Evolutionary conservation across 768 basidiomycete species (phyloP).

Genomic region (Tulasnella sp.): DNA sequence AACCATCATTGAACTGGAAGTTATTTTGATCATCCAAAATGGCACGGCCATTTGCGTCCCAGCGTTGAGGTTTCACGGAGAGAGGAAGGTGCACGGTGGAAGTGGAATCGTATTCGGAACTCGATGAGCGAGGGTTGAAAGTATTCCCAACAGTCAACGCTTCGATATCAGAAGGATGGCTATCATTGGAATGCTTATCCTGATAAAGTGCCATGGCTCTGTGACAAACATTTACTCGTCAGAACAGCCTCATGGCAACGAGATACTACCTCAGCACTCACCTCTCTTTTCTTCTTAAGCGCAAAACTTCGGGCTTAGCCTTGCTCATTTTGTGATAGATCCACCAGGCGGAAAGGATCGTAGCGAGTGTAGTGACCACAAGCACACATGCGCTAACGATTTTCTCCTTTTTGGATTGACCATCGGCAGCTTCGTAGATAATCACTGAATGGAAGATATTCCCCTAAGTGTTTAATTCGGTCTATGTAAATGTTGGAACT

Average conservation of each 20-base stretch:
- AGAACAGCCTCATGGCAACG: background rate
- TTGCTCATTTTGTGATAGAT: constrained; percentile 52
- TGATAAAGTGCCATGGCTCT: constrained; percentile 4
- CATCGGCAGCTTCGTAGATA: constrained; percentile 23
- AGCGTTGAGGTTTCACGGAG: constrained; percentile 11
- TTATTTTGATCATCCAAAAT: background rate
- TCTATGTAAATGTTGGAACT: constrained; percentile 31
- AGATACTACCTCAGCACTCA: background rate
- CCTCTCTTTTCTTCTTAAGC: constrained; percentile 8
- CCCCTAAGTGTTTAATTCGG: no score
- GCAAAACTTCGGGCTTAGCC: constrained; percentile 16
- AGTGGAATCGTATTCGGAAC: constrained; percentile 3
- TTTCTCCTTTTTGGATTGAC: constrained; percentile 35
- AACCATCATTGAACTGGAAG: no score
- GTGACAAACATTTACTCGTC: no score
- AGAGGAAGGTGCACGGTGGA: constrained; percentile 9
- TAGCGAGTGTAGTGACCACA: constrained; percentile 54
- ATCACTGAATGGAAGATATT: constrained; percentile 21
- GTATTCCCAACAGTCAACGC: no score
- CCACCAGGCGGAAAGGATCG: constrained; percentile 71
- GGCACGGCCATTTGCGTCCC: constrained; percentile 6
- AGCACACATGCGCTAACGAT: constrained; percentile 60
- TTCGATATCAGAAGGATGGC: no score
- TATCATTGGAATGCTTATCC: background rate
- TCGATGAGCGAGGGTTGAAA: no score